Base-by-base conservation (phyloP, 768 basidiomycete species). In the Hirschioporus abietinus region DNA sequence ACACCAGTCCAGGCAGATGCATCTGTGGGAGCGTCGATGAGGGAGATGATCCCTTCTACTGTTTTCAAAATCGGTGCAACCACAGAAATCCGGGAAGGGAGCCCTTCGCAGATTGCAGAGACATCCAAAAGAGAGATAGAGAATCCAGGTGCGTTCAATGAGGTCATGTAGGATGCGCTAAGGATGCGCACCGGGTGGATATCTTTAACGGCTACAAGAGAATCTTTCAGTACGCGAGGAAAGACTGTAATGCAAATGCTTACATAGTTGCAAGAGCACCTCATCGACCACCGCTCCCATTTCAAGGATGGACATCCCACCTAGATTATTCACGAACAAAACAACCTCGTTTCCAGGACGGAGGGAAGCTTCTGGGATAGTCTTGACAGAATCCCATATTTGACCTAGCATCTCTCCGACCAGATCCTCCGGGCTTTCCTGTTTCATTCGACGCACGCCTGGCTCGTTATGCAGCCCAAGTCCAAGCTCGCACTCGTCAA, bases 401-500 rank as follows among this genome's bases (percentile, higher is more conserved):
- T 77, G 67, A 27, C 67, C 67, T 20, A 78, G 69, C 67, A 80
- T 75, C 58, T 75, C 70, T 7, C 67, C 63, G 30, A 75, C 72
- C 58, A 79, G 65, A 60, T 72, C 72, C 26, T 72, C 72, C 9
- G 74, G 69, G 6, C 71, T 69, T 2, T 71, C 70, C 17, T 74
- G 68, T 24, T 59, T 25, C 7, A 66, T 70, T 23, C 68, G 66
- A 26, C 71, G 60, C 15, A 77, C 77, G 34, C 78, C 80, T 65
- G 84, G 81, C 72, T 87, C 86, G 66, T 86, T 87, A 70, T 87
- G 85, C 64, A 88, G 71, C 0, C 86, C 86, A 17, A 86, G 71
- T 0, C 86, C 85, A 35, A 86, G 76, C 71, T 87, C 84, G 27
- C 73, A 70, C 18, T 69, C 67, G 24, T 74, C 73, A 24, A 71